Percentiles rank a stretch among this genome's conserved stretches.
phyloP scores from a whole-genome alignment of 2,329 filamentous ascomycete species.

The Pseudocercospora crystallina region DNA sequence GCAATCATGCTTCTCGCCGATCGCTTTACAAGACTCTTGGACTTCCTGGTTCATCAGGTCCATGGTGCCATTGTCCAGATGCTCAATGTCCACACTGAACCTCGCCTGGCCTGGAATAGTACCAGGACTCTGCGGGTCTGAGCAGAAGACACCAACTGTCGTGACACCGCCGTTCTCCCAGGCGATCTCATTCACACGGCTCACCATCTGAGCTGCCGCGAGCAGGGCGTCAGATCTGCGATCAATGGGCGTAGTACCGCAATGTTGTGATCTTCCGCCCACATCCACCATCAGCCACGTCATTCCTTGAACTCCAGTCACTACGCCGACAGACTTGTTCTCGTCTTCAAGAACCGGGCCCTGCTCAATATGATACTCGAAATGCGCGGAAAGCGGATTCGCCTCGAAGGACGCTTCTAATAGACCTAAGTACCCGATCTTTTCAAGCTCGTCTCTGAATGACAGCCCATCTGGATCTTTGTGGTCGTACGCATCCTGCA shows the following conservation, averaged over 20 bases:
- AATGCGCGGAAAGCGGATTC: constrained; percentile 26
- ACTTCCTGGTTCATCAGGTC: neutral
- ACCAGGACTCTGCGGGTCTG: constrained; percentile 6
- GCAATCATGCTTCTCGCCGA: neutral
- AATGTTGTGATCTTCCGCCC: constrained; percentile 36
- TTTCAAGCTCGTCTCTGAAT: constrained; percentile 25
- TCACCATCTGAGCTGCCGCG: constrained; percentile 17
- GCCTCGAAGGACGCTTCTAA: constrained; percentile 18
- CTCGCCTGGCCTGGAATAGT: constrained; percentile 1
- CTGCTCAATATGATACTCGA: constrained; percentile 29
- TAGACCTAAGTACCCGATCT: constrained; percentile 34
- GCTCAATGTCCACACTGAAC: constrained; percentile 8
- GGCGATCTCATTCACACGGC: constrained; percentile 5
- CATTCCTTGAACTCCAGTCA: constrained; percentile 28
- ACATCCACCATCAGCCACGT: constrained; percentile 34
- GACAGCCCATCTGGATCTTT: constrained; percentile 23
- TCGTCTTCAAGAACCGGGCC: constrained; percentile 18
- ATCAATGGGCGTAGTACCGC: constrained; percentile 29
- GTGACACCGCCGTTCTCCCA: constrained; percentile 3
- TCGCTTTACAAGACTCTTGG: neutral
- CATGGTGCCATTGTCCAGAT: constrained; percentile 2
- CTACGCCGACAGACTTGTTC: constrained; percentile 20
- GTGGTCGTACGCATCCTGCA: constrained; percentile 31
- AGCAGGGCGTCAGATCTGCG: constrained; percentile 23
- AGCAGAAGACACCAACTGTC: constrained; percentile 6